Conservation (phyloP, 257 asterid genomes). For the Cruciata laevipes region DNA sequence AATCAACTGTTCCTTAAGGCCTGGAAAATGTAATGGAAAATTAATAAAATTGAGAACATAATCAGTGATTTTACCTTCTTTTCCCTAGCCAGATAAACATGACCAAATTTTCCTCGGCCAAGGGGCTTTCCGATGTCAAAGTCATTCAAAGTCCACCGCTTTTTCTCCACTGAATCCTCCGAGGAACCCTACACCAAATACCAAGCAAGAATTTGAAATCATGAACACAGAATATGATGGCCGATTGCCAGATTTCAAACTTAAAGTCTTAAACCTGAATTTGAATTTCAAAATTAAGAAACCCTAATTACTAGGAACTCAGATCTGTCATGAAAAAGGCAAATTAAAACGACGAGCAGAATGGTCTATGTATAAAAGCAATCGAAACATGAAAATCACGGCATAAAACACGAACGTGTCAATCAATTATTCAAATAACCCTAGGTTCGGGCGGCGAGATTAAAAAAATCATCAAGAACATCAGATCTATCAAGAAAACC, state of each 20-base stretch:
- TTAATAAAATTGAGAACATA: neutral
- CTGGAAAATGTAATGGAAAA: neutral
- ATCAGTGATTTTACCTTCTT: slow-evolving; percentile 47
- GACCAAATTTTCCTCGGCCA: slow-evolving; percentile 90
- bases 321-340: neutral
- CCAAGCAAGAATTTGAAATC: neutral
- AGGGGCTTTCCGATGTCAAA: slow-evolving; percentile 91
- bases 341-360: neutral
- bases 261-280: neutral
- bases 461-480: neutral
- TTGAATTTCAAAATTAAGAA: neutral
- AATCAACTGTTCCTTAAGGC: too few species aligned
- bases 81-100: slow-evolving; percentile 81
- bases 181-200: slow-evolving; percentile 38
- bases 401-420: neutral
- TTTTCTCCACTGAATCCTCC: slow-evolving; percentile 44
- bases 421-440: neutral
- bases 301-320: neutral
- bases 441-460: neutral
- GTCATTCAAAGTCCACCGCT: slow-evolving; percentile 69
- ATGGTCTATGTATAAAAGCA: neutral
- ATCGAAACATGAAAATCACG: neutral
- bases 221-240: neutral
- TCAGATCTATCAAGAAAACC: neutral
- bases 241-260: neutral